Conservation (phyloP, 805 yeast genomes). For the Lachancea waltii region DNA sequence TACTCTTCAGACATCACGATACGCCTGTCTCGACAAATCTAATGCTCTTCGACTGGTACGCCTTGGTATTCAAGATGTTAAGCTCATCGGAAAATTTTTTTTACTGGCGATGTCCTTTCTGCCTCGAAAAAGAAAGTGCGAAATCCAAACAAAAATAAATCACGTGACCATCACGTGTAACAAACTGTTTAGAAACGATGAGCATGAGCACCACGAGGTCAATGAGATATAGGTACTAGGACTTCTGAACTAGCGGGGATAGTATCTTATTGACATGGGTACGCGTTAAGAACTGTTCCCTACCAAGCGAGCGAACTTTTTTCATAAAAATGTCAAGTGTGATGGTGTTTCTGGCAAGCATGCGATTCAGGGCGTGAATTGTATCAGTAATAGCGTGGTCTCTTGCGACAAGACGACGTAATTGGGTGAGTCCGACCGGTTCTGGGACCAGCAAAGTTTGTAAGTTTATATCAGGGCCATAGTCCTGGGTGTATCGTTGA, state of each 20-base stretch:
- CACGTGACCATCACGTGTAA: background rate
- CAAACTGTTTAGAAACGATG: background rate
- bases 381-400: conserved; percentile 71
- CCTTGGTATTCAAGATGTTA: conserved; percentile 9
- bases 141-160: background rate
- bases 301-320: conserved; percentile 48
- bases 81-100: conserved; percentile 18
- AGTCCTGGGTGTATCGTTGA: conserved; percentile 11
- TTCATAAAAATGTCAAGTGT: conserved; percentile 26
- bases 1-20: conserved; percentile 53
- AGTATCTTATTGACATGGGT: conserved; percentile 37
- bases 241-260: background rate
- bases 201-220: background rate
- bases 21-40: background rate
- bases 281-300: conserved; percentile 56
- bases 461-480: conserved; percentile 31
- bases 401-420: conserved; percentile 45
- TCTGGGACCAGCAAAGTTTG: conserved; percentile 45
- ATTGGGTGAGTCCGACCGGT: conserved; percentile 49
- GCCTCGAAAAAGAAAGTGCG: conserved; percentile 5
- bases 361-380: conserved; percentile 39
- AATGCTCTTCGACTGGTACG: background rate
- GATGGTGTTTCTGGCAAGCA: conserved; percentile 18
- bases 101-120: conserved; percentile 3
- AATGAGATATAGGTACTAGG: background rate